These are phyloP conservation scores for Fusarium nisikadoi DNA, from an alignment of 2,329 filamentous ascomycete genomes.

Conservation along the genomic window DNA sequence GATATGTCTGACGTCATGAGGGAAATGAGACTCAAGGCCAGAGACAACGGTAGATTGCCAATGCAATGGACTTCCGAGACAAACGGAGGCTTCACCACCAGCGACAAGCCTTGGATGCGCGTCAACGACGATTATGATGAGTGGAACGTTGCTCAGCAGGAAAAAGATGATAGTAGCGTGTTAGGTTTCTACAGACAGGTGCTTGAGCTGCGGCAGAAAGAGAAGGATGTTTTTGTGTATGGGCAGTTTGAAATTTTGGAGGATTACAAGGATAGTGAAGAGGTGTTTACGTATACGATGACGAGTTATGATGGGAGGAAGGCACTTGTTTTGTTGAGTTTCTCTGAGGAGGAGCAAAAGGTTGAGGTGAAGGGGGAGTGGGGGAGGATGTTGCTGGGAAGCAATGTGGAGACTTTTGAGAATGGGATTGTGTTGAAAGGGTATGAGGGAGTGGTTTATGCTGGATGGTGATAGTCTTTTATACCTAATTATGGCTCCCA, in stretches of 20 bases:
- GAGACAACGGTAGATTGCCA: conserved; percentile 42
- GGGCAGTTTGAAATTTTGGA: conserved; percentile 14
- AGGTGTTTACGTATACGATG: conserved; percentile 40
- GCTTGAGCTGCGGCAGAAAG: conserved; percentile 19
- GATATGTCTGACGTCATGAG: conserved; percentile 53
- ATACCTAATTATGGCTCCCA: no score
- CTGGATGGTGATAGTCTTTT: background rate
- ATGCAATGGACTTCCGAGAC: conserved; percentile 62
- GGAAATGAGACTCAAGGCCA: conserved; percentile 51
- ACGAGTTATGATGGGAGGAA: conserved; percentile 17
- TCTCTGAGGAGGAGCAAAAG: background rate
- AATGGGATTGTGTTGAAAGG: background rate
- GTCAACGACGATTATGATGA: conserved; percentile 38
- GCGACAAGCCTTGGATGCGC: conserved; percentile 45
- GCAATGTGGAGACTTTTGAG: fast-evolving
- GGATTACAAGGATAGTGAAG: conserved; percentile 20
- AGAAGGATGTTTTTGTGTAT: conserved; percentile 41
- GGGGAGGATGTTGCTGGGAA: conserved; percentile 5
- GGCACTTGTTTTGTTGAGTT: conserved; percentile 40
- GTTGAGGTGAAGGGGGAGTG: background rate
- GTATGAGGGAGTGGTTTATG: conserved; percentile 6
- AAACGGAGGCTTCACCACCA: conserved; percentile 56
- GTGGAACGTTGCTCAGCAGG: conserved; percentile 36
- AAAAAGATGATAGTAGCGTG: conserved; percentile 21
- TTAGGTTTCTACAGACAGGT: conserved; percentile 33